Conservation (phyloP, 331 rosid genomes). For the Ulmus americana region DNA sequence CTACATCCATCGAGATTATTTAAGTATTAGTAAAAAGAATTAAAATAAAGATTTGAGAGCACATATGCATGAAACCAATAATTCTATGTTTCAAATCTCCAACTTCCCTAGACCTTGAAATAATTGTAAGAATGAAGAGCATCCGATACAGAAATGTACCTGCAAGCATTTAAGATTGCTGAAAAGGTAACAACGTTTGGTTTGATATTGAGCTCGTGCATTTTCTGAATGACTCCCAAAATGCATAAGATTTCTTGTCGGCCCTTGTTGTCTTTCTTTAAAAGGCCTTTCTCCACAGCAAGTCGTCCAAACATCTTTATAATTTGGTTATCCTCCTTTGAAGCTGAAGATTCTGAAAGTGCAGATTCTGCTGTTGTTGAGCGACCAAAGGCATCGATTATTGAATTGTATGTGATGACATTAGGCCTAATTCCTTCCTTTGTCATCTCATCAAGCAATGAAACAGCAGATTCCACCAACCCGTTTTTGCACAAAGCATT, state of each 20-base stretch:
- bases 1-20: background rate
- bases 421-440: conserved; percentile 73
- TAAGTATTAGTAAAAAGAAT: too few species aligned
- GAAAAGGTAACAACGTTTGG: conserved; percentile 95
- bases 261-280: conserved; percentile 38
- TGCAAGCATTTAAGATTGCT: conserved; percentile 75
- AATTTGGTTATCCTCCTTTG: conserved; percentile 38
- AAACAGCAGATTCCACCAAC: conserved; percentile 64
- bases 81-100: too few species aligned
- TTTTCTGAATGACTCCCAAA: conserved; percentile 58
- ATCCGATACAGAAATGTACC: conserved; percentile 27
- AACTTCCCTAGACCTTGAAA: background rate
- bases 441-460: conserved; percentile 85
- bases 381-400: conserved; percentile 66
- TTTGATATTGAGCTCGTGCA: conserved; percentile 74
- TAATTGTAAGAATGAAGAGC: background rate
- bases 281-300: conserved; percentile 37
- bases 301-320: conserved; percentile 53
- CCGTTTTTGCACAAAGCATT: conserved; percentile 83
- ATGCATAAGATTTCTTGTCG: conserved; percentile 59
- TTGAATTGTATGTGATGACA: conserved; percentile 86
- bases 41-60: too few species aligned
- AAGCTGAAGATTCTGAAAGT: conserved; percentile 26
- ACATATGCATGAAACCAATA: too few species aligned
- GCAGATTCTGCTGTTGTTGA: conserved; percentile 31